Conservation (phyloP, 306 rosid genomes). For the Lotus japonicus region DNA sequence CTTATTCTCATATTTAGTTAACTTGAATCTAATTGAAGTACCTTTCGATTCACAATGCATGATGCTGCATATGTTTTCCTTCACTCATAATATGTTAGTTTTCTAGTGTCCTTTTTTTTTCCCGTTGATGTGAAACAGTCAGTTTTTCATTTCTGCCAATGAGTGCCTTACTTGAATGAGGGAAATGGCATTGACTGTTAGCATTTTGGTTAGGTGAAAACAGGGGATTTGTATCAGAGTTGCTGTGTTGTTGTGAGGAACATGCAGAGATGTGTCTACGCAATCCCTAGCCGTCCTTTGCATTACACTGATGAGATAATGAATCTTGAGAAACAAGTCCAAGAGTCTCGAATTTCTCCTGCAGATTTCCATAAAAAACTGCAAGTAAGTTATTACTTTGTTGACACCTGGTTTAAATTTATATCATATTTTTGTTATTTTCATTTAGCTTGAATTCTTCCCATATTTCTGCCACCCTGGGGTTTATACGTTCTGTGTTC, state of each 20-base stretch:
- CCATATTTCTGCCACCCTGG: slow-evolving; percentile 1
- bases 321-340: slow-evolving; percentile 54
- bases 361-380: slow-evolving; percentile 52
- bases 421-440: not conserved
- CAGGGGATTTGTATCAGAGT: slow-evolving; percentile 72
- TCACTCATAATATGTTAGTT: not conserved
- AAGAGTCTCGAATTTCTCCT: slow-evolving; percentile 55
- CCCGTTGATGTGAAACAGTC: not conserved
- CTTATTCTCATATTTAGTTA: not conserved
- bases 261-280: slow-evolving; percentile 83
- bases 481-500: not conserved
- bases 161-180: slow-evolving; percentile 17
- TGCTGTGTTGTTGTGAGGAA: slow-evolving; percentile 87
- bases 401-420: not conserved
- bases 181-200: slow-evolving; percentile 8
- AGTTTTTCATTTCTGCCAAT: not conserved
- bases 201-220: slow-evolving; percentile 54
- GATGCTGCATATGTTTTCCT: not conserved
- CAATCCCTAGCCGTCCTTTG: slow-evolving; percentile 56
- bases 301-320: slow-evolving; percentile 50
- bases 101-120: not conserved
- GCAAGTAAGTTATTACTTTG: slow-evolving; percentile 42
- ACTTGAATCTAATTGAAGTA: not conserved
- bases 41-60: not conserved
- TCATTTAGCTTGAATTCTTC: slow-evolving; percentile 5